Conservation (phyloP, 2,329 filamentous ascomycete genomes). For the Neurospora crassa region DNA sequence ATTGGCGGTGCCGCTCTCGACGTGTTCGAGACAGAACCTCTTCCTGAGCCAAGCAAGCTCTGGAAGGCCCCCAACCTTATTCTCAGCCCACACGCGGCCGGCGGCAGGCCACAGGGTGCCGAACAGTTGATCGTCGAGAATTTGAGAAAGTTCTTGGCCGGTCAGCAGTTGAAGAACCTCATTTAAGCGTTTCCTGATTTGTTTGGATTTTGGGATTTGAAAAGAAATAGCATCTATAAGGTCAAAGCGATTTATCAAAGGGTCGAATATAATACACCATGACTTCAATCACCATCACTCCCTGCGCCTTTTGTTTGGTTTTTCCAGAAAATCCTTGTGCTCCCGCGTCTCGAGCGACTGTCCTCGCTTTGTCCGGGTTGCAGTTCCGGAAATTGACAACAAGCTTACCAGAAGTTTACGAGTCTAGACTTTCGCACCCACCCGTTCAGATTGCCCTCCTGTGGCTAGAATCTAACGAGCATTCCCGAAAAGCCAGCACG, state of each 20-base stretch:
- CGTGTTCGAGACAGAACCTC: constrained; percentile 34
- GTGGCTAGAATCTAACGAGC: too few relatives aligned
- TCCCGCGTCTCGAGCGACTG: too few relatives aligned
- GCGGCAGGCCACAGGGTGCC: constrained; percentile 49
- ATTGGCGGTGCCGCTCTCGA: constrained; percentile 28
- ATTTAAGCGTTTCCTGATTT: constrained; percentile 8
- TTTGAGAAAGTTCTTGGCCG: constrained; percentile 47
- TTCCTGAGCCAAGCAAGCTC: constrained; percentile 31
- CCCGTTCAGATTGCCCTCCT: neutral
- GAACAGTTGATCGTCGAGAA: constrained; percentile 53
- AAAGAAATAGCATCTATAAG: neutral
- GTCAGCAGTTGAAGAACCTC: constrained; percentile 47
- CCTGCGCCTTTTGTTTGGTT: neutral
- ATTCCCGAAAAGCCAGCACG: too few relatives aligned
- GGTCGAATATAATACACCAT: neutral
- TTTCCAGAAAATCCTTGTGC: neutral
- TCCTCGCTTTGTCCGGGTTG: too few relatives aligned
- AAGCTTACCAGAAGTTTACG: neutral
- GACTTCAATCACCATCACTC: neutral
- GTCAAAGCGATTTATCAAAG: neutral
- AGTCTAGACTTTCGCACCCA: neutral
- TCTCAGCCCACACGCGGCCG: constrained; percentile 48
- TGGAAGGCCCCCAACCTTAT: constrained; percentile 44
- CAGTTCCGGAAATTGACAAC: too few relatives aligned
- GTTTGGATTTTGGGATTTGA: neutral